Evolutionary conservation across 129 eudicot species (phyloP), one percentile per base, ranked within the genome.

Genomic region (Logfia minima): DNA sequence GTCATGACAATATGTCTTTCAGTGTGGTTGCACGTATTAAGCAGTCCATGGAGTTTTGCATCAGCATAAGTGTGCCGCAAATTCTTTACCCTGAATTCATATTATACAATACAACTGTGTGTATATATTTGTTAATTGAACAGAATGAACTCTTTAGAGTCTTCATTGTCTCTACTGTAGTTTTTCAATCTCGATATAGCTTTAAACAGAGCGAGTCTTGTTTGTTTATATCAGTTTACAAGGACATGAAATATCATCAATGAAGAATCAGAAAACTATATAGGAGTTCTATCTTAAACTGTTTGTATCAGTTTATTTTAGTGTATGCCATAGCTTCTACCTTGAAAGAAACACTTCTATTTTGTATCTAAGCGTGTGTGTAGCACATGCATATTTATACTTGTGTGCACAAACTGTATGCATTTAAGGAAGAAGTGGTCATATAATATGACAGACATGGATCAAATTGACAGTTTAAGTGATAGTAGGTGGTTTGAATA

Each of bases 31-130:
- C 96, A 92, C 70, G 80, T 95, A 43, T 43, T 90, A 66, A 82
- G 83, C 72, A 80, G 91, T 69, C 89, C 95, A 3, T 87, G 96
- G 97, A 82, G 85, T 84, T 83, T 93, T 85, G 85, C 85, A 71
- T 83, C 86, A 34, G 77, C 73, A 8, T 84, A 71, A 83, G 72
- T 28, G 75, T 74, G 63, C 13, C 28, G 59, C 48, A 19, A 39
- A 72, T 75, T 81, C 80, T 81, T 75, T 80, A 59, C 66, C 69
- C 32, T 17, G 62, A 74, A 75, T 80, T 75, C 48, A 81, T 75
- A 75, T 66, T 8, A 70, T 81, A 68, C 56, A 43, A 68, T 81
- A 68, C 76, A 29, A 69, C 16, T 75, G 34, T 81, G 71, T 81
- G 80, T 81, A 59, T 80, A 74, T 80, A 65, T 68, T 41, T 76